Conservation (phyloP, 257 asterid species). For the Lithospermum erythrorhizon region DNA sequence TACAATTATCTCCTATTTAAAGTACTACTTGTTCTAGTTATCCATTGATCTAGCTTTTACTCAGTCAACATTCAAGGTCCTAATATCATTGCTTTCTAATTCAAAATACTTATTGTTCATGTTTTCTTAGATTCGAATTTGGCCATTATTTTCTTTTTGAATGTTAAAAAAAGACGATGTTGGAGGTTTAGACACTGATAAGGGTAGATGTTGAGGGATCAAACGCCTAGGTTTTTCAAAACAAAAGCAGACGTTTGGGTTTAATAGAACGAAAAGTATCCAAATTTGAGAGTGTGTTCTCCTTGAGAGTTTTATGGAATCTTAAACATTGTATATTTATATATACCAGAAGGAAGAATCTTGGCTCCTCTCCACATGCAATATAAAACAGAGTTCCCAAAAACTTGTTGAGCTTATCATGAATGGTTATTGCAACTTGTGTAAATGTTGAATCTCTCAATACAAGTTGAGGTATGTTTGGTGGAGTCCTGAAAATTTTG, state of each 20-base stretch:
- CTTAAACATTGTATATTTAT: not conserved
- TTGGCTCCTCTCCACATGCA: constrained; percentile 43
- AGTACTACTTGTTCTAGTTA: too few species aligned
- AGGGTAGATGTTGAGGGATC: too few species aligned
- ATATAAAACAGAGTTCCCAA: constrained; percentile 20
- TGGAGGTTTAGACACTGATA: too few species aligned
- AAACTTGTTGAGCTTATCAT: constrained; percentile 22
- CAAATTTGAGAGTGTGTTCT: not conserved
- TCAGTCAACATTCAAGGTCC: not conserved
- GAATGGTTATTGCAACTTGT: constrained; percentile 21
- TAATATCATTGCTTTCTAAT: too few species aligned
- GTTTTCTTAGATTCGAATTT: too few species aligned
- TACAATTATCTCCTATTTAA: too few species aligned
- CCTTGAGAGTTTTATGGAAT: not conserved
- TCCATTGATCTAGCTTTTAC: too few species aligned
- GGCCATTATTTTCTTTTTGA: too few species aligned
- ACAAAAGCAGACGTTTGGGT: too few species aligned
- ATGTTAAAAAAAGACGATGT: not conserved
- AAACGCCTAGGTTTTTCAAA: too few species aligned
- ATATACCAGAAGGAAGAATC: constrained; percentile 35
- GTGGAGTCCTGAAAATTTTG: constrained; percentile 37
- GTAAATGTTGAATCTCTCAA: constrained; percentile 24
- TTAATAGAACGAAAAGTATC: not conserved
- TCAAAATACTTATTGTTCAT: too few species aligned
- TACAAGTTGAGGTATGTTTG: constrained; percentile 24